These are phyloP conservation scores for Setaria viridis DNA, from an alignment of 202 grass and related monocot species.

Conservation along the genomic window DNA sequence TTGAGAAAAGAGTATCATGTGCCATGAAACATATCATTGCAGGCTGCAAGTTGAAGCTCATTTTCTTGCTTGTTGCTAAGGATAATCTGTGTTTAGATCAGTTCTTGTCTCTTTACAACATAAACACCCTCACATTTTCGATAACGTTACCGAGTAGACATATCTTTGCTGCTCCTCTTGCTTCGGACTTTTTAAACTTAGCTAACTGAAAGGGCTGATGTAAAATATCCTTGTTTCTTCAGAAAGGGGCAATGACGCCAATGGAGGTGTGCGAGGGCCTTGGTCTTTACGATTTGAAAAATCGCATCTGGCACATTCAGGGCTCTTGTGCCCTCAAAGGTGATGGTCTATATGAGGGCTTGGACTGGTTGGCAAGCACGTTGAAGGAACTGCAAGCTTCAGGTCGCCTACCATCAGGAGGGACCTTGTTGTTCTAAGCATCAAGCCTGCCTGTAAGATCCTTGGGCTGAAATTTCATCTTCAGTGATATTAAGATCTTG, in stretches of 20 bases:
- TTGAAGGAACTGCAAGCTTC: constrained; percentile 76
- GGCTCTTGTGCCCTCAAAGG: constrained; percentile 87
- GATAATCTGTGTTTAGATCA: background rate
- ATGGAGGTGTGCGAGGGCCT: constrained; percentile 84
- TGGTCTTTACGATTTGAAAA: constrained; percentile 85
- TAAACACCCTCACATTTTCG: background rate
- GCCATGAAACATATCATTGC: constrained; percentile 21
- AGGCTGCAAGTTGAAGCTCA: background rate
- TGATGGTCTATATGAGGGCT: constrained; percentile 88
- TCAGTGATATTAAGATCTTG: background rate
- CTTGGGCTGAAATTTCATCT: background rate
- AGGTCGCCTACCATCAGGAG: constrained; percentile 54
- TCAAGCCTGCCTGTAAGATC: constrained; percentile 35
- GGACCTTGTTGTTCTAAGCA: constrained; percentile 52
- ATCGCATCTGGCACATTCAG: constrained; percentile 89
- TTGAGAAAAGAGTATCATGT: background rate
- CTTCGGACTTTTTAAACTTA: background rate
- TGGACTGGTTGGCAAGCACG: constrained; percentile 86
- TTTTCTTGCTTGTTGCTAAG: background rate
- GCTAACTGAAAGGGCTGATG: constrained; percentile 1
- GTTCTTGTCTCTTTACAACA: background rate
- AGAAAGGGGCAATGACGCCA: constrained; percentile 94
- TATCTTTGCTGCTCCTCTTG: background rate
- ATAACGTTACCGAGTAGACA: background rate
- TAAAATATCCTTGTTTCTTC: constrained; percentile 23